Evolutionary conservation across 805 yeast species (phyloP), one percentile per base, ranked within the genome.

Genomic region (Priceomyces carsonii): DNA sequence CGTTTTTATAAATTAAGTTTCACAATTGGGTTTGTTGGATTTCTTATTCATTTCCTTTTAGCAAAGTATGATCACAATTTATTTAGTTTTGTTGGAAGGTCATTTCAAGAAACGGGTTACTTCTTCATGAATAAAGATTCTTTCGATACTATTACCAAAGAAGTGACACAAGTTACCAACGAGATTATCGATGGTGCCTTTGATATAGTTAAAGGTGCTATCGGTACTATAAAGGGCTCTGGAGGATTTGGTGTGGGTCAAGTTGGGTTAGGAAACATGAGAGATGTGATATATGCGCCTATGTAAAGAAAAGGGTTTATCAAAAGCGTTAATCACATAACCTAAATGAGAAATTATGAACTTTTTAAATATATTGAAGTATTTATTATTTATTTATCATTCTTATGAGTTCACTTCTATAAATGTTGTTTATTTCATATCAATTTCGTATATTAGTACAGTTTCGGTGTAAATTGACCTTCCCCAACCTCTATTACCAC

Each of bases 401-500:
- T 15, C n/a, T 26, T 26, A 26, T 26, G 29, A 22, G 17, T 32
- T 37, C 36, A 32, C 17, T 33, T 33, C 34, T 31, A 36, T 33
- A 33, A 27, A 18, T 44, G 45, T 10, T 21, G 24, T 21, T 8
- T 21, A 8, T 10, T 21, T 21, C 9, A 21, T 21, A 8, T 80
- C 80, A 20, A 90, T 82, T 46, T 87, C 95, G 56, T 90, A 91
- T 16, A 88, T 70, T 47, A 89, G 72, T 7, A 85, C 85, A n/a
- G 80, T 75, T 39, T 89, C 96, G 1, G 93, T 82, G 16, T 83
- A 75, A 23, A 70, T 65, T 3, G 95, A 89, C 47, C 83, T 89
- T 1, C 73, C 74, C 97, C 97, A 91, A 4, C 99, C 99, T 51
- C 97, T 75, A 43, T 85, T 87, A 7, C 99, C 99, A 55, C 95